Evolutionary conservation across 2,329 filamentous ascomycete species (phyloP).

Genomic region (Botryosphaeria agaves): DNA sequence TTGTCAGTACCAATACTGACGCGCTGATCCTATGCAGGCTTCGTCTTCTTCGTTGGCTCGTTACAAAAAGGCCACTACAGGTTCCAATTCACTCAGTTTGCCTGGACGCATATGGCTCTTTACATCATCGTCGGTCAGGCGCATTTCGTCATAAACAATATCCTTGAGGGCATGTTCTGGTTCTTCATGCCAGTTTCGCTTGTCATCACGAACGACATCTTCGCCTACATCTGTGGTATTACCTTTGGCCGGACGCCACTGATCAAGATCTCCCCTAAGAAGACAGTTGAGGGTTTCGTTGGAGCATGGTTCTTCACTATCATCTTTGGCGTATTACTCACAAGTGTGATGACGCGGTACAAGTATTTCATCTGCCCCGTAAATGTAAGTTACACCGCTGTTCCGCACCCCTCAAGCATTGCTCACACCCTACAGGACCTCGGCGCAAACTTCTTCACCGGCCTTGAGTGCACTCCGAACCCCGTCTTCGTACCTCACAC

Average conservation of each 20-base stretch:
- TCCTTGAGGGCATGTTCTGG: constrained; percentile 99
- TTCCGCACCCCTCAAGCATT: neutral
- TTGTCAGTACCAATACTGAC: too few relatives aligned
- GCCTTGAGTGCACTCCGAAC: constrained; percentile 78
- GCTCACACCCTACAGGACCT: constrained; percentile 40
- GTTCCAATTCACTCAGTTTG: constrained; percentile 98
- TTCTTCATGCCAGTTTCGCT: constrained; percentile 91
- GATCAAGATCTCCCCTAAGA: constrained; percentile 96
- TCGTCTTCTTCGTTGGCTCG: constrained; percentile 93
- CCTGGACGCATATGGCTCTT: constrained; percentile 98
- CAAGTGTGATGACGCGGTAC: constrained; percentile 71
- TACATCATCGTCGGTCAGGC: constrained; percentile 96
- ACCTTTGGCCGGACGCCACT: constrained; percentile 91
- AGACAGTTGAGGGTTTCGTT: constrained; percentile 95
- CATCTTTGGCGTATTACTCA: constrained; percentile 65
- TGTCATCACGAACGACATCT: constrained; percentile 98
- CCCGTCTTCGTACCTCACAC: constrained; percentile 71
- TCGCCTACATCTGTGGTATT: constrained; percentile 93
- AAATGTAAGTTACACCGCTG: constrained; percentile 38
- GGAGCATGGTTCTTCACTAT: constrained; percentile 94
- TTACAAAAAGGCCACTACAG: constrained; percentile 91
- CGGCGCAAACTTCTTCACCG: constrained; percentile 81
- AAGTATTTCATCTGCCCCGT: constrained; percentile 98
- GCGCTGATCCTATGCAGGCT: constrained; percentile 39
- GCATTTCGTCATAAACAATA: constrained; percentile 99